phyloP scores from a whole-genome alignment of 2,329 filamentous ascomycete species.

The Hypocreales sp. region DNA sequence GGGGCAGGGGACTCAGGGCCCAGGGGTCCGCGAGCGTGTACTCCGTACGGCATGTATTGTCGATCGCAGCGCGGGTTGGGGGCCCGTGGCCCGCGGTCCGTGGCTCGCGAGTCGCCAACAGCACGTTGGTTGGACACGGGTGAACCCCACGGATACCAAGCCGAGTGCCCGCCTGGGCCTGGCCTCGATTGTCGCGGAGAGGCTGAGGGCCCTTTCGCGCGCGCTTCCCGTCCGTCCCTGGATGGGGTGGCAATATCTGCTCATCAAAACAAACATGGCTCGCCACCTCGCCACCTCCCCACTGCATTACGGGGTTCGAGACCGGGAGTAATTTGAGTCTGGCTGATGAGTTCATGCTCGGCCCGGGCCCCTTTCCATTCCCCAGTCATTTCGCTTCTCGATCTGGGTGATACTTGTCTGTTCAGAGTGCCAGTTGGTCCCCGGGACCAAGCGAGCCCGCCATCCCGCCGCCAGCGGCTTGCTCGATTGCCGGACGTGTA shows the following conservation, averaged over 20 bases:
- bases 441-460: too few relatives aligned
- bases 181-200: neutral
- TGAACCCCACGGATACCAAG: constrained; percentile 1
- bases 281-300: constrained; percentile 9
- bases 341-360: constrained; percentile 1
- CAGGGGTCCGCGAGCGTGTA: too few relatives aligned
- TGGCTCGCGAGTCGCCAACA: too few relatives aligned
- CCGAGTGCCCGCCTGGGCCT: neutral
- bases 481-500: too few relatives aligned
- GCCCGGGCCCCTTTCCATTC: constrained; percentile 2
- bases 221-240: neutral
- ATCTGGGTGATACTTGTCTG: too few relatives aligned
- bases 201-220: neutral
- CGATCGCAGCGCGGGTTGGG: too few relatives aligned
- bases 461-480: too few relatives aligned
- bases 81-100: too few relatives aligned
- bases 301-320: constrained; percentile 4
- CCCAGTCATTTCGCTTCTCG: constrained; percentile 16
- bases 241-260: constrained; percentile 7
- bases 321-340: too few relatives aligned
- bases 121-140: too few relatives aligned
- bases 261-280: constrained; percentile 15
- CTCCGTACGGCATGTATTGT: too few relatives aligned
- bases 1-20: neutral
- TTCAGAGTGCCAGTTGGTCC: too few relatives aligned